A percentile compares a stretch with the other conserved stretches of the same genome.
Evolutionary conservation across 2,329 filamentous ascomycete genomes (phyloP).

Genomic region (Nigrospora osmanthi): DNA sequence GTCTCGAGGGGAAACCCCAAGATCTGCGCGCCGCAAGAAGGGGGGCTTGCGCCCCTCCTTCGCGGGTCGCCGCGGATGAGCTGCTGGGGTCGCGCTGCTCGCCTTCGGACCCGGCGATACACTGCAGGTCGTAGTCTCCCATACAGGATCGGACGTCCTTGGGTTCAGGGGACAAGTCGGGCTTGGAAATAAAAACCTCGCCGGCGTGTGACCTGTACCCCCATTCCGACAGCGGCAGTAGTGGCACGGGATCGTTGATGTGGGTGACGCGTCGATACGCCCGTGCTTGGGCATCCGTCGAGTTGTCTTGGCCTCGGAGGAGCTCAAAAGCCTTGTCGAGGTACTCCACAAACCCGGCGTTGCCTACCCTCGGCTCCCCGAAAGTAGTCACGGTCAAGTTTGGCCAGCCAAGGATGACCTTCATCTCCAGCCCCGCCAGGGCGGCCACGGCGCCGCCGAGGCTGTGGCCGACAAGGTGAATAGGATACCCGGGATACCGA

Average conservation of each 20-base stretch:
- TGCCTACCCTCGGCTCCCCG: conserved; percentile 71
- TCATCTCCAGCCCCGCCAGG: conserved; percentile 76
- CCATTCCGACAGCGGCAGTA: conserved; percentile 82
- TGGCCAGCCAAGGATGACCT: conserved; percentile 62
- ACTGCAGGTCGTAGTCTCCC: conserved; percentile 63
- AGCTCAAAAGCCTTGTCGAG: conserved; percentile 46
- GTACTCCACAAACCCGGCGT: conserved; percentile 45
- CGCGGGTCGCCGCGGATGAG: not conserved
- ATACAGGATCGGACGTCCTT: conserved; percentile 64
- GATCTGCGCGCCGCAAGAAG: conserved; percentile 29
- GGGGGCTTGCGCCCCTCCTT: conserved; percentile 16
- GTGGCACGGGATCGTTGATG: conserved; percentile 75
- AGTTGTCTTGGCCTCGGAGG: conserved; percentile 11
- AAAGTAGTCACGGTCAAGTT: conserved; percentile 80
- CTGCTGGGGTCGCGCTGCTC: conserved; percentile 13
- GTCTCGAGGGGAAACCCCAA: conserved; percentile 49
- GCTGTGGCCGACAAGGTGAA: conserved; percentile 83
- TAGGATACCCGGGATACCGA: conserved; percentile 60
- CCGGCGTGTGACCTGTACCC: conserved; percentile 79
- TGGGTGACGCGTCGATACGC: conserved; percentile 78
- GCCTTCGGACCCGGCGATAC: conserved; percentile 56
- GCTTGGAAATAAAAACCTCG: conserved; percentile 77
- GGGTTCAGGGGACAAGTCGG: conserved; percentile 57
- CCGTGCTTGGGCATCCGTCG: conserved; percentile 22
- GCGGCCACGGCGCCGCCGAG: conserved; percentile 88